A percentile compares a stretch with the other conserved stretches of the same genome.
Conservation (phyloP, 371 early-diverging fungal genomes). For the Mucor lusitanicus region DNA sequence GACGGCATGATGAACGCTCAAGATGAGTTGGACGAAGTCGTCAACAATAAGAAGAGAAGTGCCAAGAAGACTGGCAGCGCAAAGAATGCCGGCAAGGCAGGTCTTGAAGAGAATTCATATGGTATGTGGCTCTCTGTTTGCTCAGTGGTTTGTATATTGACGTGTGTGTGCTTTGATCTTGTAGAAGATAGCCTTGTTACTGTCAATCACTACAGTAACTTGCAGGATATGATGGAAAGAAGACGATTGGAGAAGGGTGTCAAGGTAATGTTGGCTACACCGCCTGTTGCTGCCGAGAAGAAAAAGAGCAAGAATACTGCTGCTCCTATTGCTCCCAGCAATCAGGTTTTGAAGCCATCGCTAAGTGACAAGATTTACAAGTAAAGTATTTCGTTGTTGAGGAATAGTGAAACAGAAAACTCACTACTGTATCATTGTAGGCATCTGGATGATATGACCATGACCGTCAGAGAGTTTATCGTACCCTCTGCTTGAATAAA, state of each 20-base stretch:
- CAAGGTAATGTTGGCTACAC: not conserved
- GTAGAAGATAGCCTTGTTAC: not conserved
- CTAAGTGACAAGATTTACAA: not conserved
- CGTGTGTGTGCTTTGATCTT: too few species aligned
- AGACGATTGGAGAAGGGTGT: not conserved
- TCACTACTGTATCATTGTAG: not conserved
- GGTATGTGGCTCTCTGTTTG: not conserved
- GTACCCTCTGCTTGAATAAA: not conserved
- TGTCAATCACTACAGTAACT: not conserved
- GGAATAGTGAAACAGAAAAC: not conserved
- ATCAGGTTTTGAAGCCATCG: not conserved
- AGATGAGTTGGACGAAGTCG: not conserved
- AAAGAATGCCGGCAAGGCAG: not conserved
- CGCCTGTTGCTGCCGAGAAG: not conserved
- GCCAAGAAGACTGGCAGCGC: not conserved
- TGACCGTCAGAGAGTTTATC: not conserved
- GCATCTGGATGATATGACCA: not conserved
- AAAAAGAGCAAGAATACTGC: not conserved
- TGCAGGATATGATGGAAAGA: not conserved
- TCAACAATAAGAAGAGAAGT: not conserved
- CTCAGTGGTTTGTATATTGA: not conserved
- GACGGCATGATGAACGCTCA: not conserved
- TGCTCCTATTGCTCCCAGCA: too few species aligned
- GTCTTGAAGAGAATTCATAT: not conserved
- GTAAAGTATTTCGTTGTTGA: not conserved